These are phyloP conservation scores for Cicer yamashitae DNA, from an alignment of 306 rosid species.

Conservation along the genomic window DNA sequence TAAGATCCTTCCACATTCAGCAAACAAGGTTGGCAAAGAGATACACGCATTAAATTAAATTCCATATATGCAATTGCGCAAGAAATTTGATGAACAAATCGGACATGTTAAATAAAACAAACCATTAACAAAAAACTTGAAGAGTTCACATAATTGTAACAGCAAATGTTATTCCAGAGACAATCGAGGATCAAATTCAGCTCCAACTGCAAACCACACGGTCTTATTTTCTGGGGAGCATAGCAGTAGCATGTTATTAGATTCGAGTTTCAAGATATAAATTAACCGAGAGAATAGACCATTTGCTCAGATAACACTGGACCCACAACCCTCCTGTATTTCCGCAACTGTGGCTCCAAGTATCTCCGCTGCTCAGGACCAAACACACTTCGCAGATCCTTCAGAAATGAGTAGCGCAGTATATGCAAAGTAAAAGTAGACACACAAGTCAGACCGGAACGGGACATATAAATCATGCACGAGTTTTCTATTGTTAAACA, in stretches of 20 bases:
- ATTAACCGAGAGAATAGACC: constrained; percentile 61
- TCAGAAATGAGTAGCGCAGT: constrained; percentile 36
- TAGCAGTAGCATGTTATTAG: constrained; percentile 36
- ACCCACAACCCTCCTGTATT: constrained; percentile 75
- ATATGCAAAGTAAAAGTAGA: constrained; percentile 26
- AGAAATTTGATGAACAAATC: constrained; percentile 29
- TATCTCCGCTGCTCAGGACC: constrained; percentile 47
- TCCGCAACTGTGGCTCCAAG: constrained; percentile 72
- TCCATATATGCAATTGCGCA: constrained; percentile 16
- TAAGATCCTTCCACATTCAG: not conserved
- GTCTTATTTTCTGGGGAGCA: constrained; percentile 16
- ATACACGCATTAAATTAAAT: constrained; percentile 5
- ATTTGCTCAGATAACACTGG: constrained; percentile 68
- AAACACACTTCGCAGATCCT: constrained; percentile 68
- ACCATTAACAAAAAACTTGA: constrained; percentile 16
- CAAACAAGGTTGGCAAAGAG: not conserved
- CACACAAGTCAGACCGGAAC: constrained; percentile 31
- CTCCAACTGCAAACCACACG: constrained; percentile 29
- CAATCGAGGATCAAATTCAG: constrained; percentile 32
- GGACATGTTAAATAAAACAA: constrained; percentile 11
- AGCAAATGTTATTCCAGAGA: constrained; percentile 23
- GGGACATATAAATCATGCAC: not conserved
- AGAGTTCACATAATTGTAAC: constrained; percentile 29
- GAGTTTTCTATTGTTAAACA: constrained; percentile 29
- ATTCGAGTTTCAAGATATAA: constrained; percentile 28